A percentile compares a stretch with the other conserved stretches of the same genome.
Evolutionary conservation across 345 rosid species (phyloP).

Genomic region (Rhizophora apiculata): DNA sequence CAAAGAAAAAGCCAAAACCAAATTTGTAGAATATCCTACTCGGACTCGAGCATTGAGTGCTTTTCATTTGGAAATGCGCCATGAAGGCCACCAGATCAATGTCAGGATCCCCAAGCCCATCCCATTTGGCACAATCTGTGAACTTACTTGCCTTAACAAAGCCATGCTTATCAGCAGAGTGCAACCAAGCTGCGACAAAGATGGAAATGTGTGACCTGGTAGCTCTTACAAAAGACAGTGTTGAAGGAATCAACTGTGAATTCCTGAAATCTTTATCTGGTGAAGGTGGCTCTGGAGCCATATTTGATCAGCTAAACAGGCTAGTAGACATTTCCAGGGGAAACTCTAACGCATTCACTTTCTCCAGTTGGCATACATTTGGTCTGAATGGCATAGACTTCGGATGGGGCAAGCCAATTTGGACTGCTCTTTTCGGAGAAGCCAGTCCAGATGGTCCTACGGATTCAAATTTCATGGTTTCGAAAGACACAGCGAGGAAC

Average conservation of each 20-base stretch:
- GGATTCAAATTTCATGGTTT: constrained; percentile 2
- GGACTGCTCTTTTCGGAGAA: constrained; percentile 9
- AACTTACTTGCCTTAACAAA: constrained; percentile 1
- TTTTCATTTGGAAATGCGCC: constrained; percentile 17
- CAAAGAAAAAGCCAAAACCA: constrained; percentile 2
- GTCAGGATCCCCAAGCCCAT: constrained; percentile 3
- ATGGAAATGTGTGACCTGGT: background rate
- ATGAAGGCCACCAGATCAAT: constrained; percentile 6
- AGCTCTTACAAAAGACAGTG: background rate
- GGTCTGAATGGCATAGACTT: constrained; percentile 4
- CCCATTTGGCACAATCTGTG: background rate
- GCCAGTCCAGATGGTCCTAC: background rate
- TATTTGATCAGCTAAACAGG: background rate
- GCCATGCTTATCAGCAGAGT: constrained; percentile 4
- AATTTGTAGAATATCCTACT: background rate
- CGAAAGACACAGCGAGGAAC: constrained; percentile 2
- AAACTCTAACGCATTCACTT: background rate
- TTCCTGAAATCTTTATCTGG: background rate
- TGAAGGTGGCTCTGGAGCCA: background rate
- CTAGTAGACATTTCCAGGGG: background rate
- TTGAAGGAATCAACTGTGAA: background rate
- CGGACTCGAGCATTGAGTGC: constrained; percentile 6
- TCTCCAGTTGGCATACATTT: constrained; percentile 13
- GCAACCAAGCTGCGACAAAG: background rate
- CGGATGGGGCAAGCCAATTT: constrained; percentile 16